phyloP scores from a whole-genome alignment of 2,329 filamentous ascomycete genomes.

The Fusarium floridanum region DNA sequence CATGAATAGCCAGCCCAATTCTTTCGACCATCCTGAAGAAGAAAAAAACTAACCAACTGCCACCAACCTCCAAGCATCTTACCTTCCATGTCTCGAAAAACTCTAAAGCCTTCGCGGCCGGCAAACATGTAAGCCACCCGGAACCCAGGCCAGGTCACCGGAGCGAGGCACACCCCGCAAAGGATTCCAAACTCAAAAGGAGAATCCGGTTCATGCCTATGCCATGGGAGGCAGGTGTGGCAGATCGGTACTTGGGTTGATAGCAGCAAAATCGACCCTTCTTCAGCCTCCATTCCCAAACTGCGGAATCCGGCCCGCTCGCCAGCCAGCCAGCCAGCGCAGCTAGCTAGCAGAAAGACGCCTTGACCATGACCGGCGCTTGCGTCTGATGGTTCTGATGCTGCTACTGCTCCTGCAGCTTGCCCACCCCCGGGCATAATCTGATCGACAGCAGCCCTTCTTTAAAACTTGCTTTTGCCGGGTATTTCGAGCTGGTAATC shows the following conservation, averaged over 20 bases:
- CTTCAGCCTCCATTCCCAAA: slow-evolving; percentile 26
- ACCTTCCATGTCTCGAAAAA: neutral
- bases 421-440: neutral
- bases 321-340: neutral
- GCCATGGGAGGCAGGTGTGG: neutral
- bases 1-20: neutral
- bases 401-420: neutral
- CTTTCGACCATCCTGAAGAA: neutral
- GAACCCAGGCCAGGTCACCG: slow-evolving; percentile 13
- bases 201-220: neutral
- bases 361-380: neutral
- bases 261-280: neutral
- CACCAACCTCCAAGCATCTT: neutral
- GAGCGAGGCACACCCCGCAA: slow-evolving; percentile 9
- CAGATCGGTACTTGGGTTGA: neutral
- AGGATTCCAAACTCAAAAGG: slow-evolving; percentile 17
- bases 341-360: neutral
- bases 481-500: neutral
- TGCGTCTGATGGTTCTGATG: neutral
- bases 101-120: neutral
- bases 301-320: neutral
- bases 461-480: neutral
- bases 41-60: neutral
- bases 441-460: neutral
- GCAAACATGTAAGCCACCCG: slow-evolving; percentile 10